These are phyloP conservation scores for Jimgerdemannia lactiflua DNA, from an alignment of 192 early-diverging fungal species.

Conservation along the genomic window DNA sequence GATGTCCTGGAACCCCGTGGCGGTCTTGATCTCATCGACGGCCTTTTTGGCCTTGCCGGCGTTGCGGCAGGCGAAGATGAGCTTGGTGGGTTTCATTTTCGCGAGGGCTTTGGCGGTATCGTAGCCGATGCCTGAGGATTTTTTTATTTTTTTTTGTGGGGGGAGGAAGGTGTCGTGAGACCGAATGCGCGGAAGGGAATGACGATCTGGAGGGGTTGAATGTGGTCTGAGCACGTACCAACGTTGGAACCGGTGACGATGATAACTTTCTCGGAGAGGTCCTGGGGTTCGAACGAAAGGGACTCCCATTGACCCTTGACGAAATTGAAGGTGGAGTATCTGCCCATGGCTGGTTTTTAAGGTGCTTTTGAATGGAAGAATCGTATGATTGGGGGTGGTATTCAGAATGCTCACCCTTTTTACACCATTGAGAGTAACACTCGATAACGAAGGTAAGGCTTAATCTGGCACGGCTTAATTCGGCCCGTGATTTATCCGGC, in stretches of 20 bases:
- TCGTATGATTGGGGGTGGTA: too few relatives aligned
- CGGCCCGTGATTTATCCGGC: too few relatives aligned
- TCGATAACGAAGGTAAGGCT: too few relatives aligned
- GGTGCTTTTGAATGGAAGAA: too few relatives aligned
- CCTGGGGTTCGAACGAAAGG: background rate
- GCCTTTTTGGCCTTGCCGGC: conserved; percentile 16
- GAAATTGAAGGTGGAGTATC: too few relatives aligned
- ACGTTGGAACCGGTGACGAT: conserved; percentile 23
- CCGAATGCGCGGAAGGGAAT: background rate
- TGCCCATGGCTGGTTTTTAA: too few relatives aligned
- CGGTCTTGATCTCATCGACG: background rate
- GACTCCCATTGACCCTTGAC: too few relatives aligned
- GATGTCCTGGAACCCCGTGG: conserved; percentile 2
- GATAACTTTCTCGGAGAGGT: conserved; percentile 23
- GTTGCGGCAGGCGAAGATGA: conserved; percentile 24
- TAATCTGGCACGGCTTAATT: too few relatives aligned
- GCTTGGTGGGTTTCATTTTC: conserved; percentile 12
- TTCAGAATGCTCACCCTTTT: too few relatives aligned
- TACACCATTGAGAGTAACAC: too few relatives aligned
- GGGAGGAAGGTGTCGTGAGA: background rate
- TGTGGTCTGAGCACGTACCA: conserved; percentile 17
- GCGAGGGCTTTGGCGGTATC: conserved; percentile 13
- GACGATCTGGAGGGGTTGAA: background rate
- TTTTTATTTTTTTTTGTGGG: background rate
- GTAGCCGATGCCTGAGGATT: conserved; percentile 17